Evolutionary conservation across 75 land plant genomes (phyloP), one percentile per base, ranked within the genome.

Genomic region (Pseudotsuga menziesii): DNA sequence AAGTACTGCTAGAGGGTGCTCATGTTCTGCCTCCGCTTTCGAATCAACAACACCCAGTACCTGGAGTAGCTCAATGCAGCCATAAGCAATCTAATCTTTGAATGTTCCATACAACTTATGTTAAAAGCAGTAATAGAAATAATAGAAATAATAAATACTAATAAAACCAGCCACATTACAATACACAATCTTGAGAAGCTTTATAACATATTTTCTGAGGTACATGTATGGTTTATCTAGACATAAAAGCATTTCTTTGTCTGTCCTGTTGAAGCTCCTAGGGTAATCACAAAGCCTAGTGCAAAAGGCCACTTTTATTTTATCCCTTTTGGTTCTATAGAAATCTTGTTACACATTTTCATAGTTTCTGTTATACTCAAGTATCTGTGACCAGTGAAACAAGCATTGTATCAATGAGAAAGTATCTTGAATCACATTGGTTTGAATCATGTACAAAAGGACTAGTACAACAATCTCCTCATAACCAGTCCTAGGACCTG

Each of bases 1-100:
- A 75, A 96, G 94, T 39, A 82, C 78, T 48, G 97, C 87, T 74
- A 96, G 78, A 29, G 84, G 83, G 79, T 94, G 99, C 25, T 90
- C 94, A 72, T 80, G 78, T 13, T 74, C 79, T 61, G 78, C 70
- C 58, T 86, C 93, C 62, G 79, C 67, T 75, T 72, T 88, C 61
- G 82, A 61, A 69, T 94, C 97, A 74, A 90, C 88, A 54, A 71
- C 76, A 75, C 82, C 87, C 76, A 90, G 35, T 20, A 84, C 82
- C 98, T 96, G 89, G 20, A 54, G n/a, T 13, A 29, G 19, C 32
- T 57, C 76, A 74, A 58, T 74, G 26, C 23, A 74, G 23, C 4
- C 57, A 61, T 74, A 20, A 74, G 66, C 8, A 61, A 57, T 29
- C 26, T 54, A 23, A 58, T 16, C 4, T 74, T 23, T 58, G 61